Evolutionary conservation across 2,329 filamentous ascomycete genomes (phyloP).

Genomic region (Lachnellula suecica): DNA sequence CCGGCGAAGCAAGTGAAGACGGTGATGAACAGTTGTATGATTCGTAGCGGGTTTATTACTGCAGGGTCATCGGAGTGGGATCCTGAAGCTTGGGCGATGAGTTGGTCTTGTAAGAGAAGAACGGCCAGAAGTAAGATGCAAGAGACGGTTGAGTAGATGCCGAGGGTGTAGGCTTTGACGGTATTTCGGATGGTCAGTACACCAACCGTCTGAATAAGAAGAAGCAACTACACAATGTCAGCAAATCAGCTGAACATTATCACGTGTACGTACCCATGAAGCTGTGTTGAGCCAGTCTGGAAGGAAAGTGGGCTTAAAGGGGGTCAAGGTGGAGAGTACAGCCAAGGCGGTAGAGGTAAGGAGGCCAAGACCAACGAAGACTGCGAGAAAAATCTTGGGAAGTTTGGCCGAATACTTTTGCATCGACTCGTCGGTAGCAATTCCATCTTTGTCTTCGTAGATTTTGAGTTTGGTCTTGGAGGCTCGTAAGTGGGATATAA

Average conservation of each 20-base stretch:
- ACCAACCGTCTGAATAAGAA: constrained; percentile 51
- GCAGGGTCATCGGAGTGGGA: constrained; percentile 15
- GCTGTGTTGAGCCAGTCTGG: constrained; percentile 60
- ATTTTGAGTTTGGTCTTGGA: constrained; percentile 37
- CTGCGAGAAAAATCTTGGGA: constrained; percentile 53
- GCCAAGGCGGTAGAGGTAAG: constrained; percentile 56
- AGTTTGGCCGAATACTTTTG: constrained; percentile 60
- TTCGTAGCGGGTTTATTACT: constrained; percentile 44
- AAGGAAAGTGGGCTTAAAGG: constrained; percentile 42
- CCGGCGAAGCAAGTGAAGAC: constrained; percentile 48
- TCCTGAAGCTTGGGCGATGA: constrained; percentile 33
- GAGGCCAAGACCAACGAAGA: constrained; percentile 54
- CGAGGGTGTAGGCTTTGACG: constrained; percentile 53
- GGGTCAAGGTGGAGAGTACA: constrained; percentile 47
- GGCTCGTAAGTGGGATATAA: constrained; percentile 35
- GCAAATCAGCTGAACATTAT: constrained; percentile 6
- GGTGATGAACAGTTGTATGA: constrained; percentile 45
- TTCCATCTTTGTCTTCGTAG: constrained; percentile 71
- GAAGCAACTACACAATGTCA: constrained; percentile 41
- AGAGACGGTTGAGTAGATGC: constrained; percentile 51
- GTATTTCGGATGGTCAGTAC: constrained; percentile 50
- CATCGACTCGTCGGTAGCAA: constrained; percentile 62
- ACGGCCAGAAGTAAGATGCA: constrained; percentile 43
- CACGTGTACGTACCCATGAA: constrained; percentile 58
- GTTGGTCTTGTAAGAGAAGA: constrained; percentile 45